A percentile compares a stretch with the other conserved stretches of the same genome.
These are phyloP conservation scores for Ascochyta rabiei DNA, from an alignment of 2,329 filamentous ascomycete species.

Conservation along the genomic window DNA sequence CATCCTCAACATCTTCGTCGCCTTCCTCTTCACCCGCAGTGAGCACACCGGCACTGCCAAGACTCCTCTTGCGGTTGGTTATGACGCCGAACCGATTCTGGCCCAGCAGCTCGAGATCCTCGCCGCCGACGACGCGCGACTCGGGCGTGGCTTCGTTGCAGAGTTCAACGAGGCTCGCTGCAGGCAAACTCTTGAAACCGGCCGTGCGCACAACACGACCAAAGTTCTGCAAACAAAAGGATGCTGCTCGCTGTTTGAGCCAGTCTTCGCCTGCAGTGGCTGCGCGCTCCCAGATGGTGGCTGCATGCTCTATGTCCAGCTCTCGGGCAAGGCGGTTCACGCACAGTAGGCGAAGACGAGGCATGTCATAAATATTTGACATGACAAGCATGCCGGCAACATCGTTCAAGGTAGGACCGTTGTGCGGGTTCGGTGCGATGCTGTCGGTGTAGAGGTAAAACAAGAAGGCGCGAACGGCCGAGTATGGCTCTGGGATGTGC, in stretches of 20 bases:
- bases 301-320: conserved; percentile 91
- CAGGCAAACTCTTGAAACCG: conserved; percentile 81
- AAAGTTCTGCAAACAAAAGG: conserved; percentile 93
- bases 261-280: conserved; percentile 90
- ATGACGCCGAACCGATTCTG: conserved; percentile 52
- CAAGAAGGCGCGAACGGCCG: conserved; percentile 90
- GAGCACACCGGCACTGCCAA: conserved; percentile 45
- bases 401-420: conserved; percentile 71
- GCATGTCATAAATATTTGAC: conserved; percentile 98
- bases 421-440: conserved; percentile 59
- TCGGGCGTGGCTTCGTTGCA: conserved; percentile 94
- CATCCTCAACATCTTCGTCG: conserved; percentile 52
- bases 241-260: conserved; percentile 85
- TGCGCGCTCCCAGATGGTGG: conserved; percentile 94
- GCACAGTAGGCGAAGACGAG: conserved; percentile 86
- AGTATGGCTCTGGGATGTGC: conserved; percentile 97
- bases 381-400: conserved; percentile 95
- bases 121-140: conserved; percentile 85
- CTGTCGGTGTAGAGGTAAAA: conserved; percentile 97
- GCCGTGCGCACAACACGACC: conserved; percentile 88
- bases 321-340: conserved; percentile 89
- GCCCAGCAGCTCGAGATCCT: conserved; percentile 73
- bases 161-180: conserved; percentile 82
- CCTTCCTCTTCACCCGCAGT: conserved; percentile 51
- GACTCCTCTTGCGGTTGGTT: conserved; percentile 52